Percentiles rank a stretch among this genome's conserved stretches.
These are phyloP conservation scores for Chaetomiaceae sp. DNA, from an alignment of 2,329 filamentous ascomycete species.

Conservation along the genomic window DNA sequence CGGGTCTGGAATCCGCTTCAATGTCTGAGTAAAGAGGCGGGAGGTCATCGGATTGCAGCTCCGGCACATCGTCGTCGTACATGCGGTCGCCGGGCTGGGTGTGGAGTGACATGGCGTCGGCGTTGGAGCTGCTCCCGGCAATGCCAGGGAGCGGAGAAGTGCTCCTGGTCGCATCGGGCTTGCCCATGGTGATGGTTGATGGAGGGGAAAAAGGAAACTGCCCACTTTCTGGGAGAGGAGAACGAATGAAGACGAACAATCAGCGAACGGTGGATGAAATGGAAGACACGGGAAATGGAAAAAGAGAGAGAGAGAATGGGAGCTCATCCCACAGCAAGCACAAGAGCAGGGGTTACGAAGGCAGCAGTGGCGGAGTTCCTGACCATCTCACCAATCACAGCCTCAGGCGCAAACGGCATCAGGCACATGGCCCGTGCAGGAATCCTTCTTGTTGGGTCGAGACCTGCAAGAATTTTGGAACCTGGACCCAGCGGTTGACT, in stretches of 20 bases:
- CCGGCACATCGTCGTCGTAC: constrained; percentile 35
- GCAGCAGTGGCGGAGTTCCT: constrained; percentile 13
- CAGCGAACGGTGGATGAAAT: too few species aligned
- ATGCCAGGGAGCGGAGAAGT: constrained; percentile 14
- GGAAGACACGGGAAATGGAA: background rate
- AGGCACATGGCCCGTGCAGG: constrained; percentile 1
- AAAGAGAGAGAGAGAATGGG: background rate
- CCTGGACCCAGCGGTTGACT: too few species aligned
- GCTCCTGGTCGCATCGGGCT: constrained; percentile 10
- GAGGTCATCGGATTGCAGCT: constrained; percentile 37
- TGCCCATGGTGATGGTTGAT: constrained; percentile 25
- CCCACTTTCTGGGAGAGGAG: background rate
- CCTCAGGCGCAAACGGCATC: too few species aligned
- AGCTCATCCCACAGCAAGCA: background rate
- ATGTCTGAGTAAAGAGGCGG: constrained; percentile 44
- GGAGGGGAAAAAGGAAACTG: background rate
- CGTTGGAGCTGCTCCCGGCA: constrained; percentile 16
- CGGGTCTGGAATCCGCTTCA: constrained; percentile 16
- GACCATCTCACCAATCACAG: background rate
- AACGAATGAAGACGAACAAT: background rate
- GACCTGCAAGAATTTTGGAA: too few species aligned
- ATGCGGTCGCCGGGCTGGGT: constrained; percentile 29
- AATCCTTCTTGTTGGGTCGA: background rate
- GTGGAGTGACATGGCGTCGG: constrained; percentile 30
- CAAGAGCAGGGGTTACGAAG: background rate